Base-by-base conservation (phyloP, 345 rosid species). In the Corchorus olitorius region DNA sequence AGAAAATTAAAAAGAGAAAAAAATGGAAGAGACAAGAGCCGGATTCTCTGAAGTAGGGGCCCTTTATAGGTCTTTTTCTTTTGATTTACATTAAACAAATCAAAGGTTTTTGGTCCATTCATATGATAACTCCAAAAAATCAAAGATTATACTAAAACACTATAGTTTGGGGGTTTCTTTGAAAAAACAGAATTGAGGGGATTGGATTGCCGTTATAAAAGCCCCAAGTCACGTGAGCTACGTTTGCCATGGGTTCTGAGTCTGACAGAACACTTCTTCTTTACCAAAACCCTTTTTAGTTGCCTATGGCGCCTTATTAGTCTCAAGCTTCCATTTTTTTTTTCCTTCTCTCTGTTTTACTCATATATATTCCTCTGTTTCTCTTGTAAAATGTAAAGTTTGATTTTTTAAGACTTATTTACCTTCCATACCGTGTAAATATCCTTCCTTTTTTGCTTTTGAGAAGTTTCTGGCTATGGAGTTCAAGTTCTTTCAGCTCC, bases 221-320 rank as follows among this genome's bases (percentile, higher is more conserved):
- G 81, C 66, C 66, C 73, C 66, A 62, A 39, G 77, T 87, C 89
- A 88, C 90, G 90, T 82, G 91, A 87, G 89, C 60, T 17, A 19
- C 70, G 50, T 35, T 64, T 20, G 53, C 71, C 68, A 14, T 33
- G 4, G 71, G 41, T 67, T 68, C n/a, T n/a, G n/a, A n/a, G n/a
- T 27, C 85, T 66, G 80, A 65, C 80, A 63, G 69, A 27, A 8
- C 8, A 17, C 73, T 41, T 66, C 17, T 65, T 35, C 49, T 67
- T 6, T 12, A 66, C 35, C 54, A 33, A 45, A 45, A 67, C 83
- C 62, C 82, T 64, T 64, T 37, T 6, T 39, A 6, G 43, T 6
- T 74, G 34, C 53, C 79, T 67, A 75, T 85, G 87, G 84, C 84
- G 87, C 84, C 76, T 49, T 50, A 2, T 53, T 34, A 9, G 55